phyloP scores from a whole-genome alignment of 352 stramenopile species.

The Pythium phragmitis region DNA sequence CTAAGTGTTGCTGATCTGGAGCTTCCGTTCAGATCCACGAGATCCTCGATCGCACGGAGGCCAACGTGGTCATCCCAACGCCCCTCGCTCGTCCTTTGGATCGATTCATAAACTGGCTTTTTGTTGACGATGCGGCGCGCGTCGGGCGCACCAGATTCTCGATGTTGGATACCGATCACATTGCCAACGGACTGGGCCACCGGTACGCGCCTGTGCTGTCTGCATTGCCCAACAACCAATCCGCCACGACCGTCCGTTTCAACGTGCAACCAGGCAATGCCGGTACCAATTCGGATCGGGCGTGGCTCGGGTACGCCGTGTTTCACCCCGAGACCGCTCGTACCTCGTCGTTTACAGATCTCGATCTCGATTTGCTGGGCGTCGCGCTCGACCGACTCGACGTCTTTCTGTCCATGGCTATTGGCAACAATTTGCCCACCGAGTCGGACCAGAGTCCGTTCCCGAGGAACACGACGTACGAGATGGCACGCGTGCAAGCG shows the following conservation, averaged over 20 bases:
- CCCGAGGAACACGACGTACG: background rate
- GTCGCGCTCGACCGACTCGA: background rate
- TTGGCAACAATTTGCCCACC: background rate
- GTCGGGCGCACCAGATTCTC: background rate
- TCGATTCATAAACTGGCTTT: background rate
- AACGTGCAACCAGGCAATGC: background rate
- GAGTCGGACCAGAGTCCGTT: background rate
- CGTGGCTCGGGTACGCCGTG: constrained; percentile 10
- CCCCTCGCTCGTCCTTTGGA: too few relatives aligned
- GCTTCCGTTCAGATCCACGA: background rate
- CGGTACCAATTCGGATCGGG: background rate
- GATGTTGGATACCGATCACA: background rate
- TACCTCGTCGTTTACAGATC: background rate
- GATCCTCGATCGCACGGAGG: background rate
- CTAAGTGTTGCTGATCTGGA: background rate
- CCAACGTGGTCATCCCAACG: background rate
- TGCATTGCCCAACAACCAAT: background rate
- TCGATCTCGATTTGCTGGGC: background rate
- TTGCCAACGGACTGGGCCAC: background rate
- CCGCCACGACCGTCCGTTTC: background rate
- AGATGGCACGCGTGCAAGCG: background rate
- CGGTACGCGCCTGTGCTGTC: background rate
- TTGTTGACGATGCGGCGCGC: background rate
- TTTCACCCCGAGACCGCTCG: background rate
- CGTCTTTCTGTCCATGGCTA: background rate